phyloP scores from a whole-genome alignment of 2,329 filamentous ascomycete genomes.

The Bipolaris sorokiniana region DNA sequence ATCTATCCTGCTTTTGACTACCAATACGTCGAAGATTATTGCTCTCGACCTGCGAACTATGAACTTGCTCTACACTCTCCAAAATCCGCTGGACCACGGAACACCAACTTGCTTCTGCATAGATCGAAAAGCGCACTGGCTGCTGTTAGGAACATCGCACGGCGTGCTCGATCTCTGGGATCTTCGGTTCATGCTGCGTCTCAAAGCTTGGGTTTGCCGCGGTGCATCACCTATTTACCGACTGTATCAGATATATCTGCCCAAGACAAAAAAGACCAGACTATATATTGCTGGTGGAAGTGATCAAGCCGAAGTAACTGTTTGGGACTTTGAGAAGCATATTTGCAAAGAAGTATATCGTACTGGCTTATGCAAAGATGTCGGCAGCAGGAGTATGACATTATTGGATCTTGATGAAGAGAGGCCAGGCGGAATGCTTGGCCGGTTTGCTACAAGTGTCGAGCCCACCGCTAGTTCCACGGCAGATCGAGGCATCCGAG shows the following conservation, averaged over 20 bases:
- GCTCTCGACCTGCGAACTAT: constrained; percentile 88
- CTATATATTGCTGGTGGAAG: constrained; percentile 89
- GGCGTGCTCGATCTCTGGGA: constrained; percentile 96
- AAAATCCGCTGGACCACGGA: constrained; percentile 90
- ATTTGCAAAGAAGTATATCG: constrained; percentile 89
- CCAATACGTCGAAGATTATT: constrained; percentile 81
- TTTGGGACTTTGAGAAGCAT: constrained; percentile 93
- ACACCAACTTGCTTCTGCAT: constrained; percentile 90
- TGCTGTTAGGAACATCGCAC: constrained; percentile 88
- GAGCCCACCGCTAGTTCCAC: constrained; percentile 55
- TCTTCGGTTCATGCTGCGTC: constrained; percentile 85
- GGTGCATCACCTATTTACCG: constrained; percentile 81
- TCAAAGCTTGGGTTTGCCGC: constrained; percentile 87
- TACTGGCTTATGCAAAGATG: constrained; percentile 53
- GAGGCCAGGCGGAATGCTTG: constrained; percentile 80
- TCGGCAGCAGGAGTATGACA: constrained; percentile 61
- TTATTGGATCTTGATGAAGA: constrained; percentile 92
- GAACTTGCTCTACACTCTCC: constrained; percentile 77
- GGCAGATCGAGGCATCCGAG: constrained; percentile 72
- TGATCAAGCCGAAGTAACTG: constrained; percentile 84
- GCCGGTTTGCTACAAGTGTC: constrained; percentile 78
- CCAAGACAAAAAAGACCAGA: constrained; percentile 73
- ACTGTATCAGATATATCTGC: constrained; percentile 64
- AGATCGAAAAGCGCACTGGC: constrained; percentile 85
- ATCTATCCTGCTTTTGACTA: constrained; percentile 85